A percentile compares a stretch with the other conserved stretches of the same genome.
phyloP scores from a whole-genome alignment of 2,329 filamentous ascomycete species.

The Endocalyx cinctus region DNA sequence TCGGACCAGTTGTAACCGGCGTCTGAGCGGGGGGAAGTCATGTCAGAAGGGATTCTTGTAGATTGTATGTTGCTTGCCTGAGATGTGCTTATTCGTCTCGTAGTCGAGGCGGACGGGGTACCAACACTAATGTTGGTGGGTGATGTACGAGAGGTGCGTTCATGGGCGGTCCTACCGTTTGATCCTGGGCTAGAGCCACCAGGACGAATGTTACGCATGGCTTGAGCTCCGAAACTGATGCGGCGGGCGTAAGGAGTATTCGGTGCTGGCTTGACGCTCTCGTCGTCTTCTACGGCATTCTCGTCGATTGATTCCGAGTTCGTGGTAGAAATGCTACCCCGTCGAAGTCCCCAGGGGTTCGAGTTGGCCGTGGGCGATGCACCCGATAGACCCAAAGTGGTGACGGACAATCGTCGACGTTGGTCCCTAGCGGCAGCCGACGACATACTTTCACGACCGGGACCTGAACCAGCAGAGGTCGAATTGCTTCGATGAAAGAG shows the following conservation, averaged over 20 bases:
- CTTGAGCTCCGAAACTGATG: conserved; percentile 84
- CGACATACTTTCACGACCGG: conserved; percentile 18
- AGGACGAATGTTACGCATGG: conserved; percentile 64
- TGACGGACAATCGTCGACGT: conserved; percentile 68
- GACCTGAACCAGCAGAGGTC: conserved; percentile 34
- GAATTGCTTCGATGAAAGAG: conserved; percentile 57
- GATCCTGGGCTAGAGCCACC: conserved; percentile 55
- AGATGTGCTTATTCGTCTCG: conserved; percentile 31
- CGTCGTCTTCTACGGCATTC: conserved; percentile 67
- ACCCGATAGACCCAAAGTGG: conserved; percentile 69
- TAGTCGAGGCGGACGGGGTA: conserved; percentile 29
- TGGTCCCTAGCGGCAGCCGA: conserved; percentile 32
- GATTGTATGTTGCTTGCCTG: conserved; percentile 58
- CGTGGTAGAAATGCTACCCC: conserved; percentile 66
- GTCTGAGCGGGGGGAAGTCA: conserved; percentile 61
- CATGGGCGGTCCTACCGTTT: conserved; percentile 54
- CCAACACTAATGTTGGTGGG: conserved; percentile 27
- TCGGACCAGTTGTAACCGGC: conserved; percentile 97
- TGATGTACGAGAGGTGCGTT: conserved; percentile 21
- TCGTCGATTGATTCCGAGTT: conserved; percentile 64
- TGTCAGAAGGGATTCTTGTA: conserved; percentile 62
- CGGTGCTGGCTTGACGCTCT: conserved; percentile 55
- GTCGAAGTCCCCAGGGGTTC: conserved; percentile 50
- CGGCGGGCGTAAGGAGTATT: conserved; percentile 75
- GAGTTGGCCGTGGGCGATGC: conserved; percentile 55